Base-by-base conservation (phyloP, 257 asterid genomes). In the Hygrophila difformis region DNA sequence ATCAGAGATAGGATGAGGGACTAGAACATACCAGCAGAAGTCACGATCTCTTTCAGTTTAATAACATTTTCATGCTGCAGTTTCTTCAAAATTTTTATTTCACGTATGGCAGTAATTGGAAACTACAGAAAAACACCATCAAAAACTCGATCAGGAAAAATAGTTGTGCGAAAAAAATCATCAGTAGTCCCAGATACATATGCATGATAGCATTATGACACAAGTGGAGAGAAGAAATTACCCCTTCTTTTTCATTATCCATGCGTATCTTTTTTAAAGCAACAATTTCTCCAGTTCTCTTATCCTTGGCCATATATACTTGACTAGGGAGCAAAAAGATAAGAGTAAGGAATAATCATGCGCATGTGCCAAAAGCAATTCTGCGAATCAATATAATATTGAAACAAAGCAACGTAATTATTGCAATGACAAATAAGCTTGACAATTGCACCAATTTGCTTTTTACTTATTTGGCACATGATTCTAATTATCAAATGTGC, bases 171-270 rank as follows among this genome's bases (percentile, higher is more conserved):
- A 28, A 50, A 51, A 49, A 10, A n/a, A 55, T 5, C 24, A 28
- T 15, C 26, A 26, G 31, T 22, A 39, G 55, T 51, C 45, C 36
- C 39, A 13, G 8, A 26, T 0, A 26, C 22, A 36, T 39, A 17
- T 37, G 5, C 26, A 28, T 18, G 8, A 36, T 22, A 35, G 9
- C n/a, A n/a, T 40, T 38, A 11, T 16, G 18, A 19, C 22, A 55
- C 38, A 47, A 14, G 14, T 3, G 29, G 59, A 55, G 58, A 48
- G 52, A 53, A 57, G 58, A 53, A 21, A 35, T 59, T 84, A 88
- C 97, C 94, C 95, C 95, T 73, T 88, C 97, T 63, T 81, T 88
- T 55, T 84, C 95, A 20, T 88, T 88, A 73, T 88, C 97, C 97
- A 88, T 88, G 43, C 97, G 89, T 57, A 88, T 81, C 87, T 81